Base-by-base conservation (phyloP, 176 grass and related monocot species). In the Juncus effusus region DNA sequence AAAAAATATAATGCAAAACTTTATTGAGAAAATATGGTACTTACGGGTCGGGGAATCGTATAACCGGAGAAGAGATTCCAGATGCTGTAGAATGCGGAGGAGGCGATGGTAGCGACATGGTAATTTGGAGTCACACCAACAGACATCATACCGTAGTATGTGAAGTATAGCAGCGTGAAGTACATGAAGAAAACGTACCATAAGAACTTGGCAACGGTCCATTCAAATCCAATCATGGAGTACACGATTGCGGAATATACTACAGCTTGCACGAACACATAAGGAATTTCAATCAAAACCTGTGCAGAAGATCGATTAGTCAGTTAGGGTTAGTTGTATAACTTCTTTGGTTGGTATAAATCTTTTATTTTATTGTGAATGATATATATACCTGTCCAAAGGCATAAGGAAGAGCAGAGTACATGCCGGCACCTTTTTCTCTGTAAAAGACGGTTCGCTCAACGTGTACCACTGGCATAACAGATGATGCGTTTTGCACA, bases 381-480 rank as follows among this genome's bases (percentile, higher is more conserved):
- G 12, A 61, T 73, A 16, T 16, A 70, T 60, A 84, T 76, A 92
- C 94, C 77, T 97, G 94, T 61, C 80, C 94, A 65, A 97, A 97
- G 67, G 94, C 94, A 59, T 97, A 97, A 13, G 94, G 85, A 62
- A 97, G 84, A 54, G 94, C 94, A 11, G 85, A 92, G 36, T 92
- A 97, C 94, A 97, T 80, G 35, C 88, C 94, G 0, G 93, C 94
- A 19, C 82, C 94, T 82, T 77, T 84, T 76, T 97, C 94, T 67
- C 94, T 84, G 56, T 97, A 97, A 59, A 97, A 97, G 40, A 97
- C 94, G 0, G 82, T 89, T 44, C 94, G 60, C 78, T 92, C 94
- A 39, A 97, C 79, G 0, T 85, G 75, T 51, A 97, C 88, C 47
- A 92, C 75, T 40, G 94, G 94, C 61, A 89, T 88, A 74, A 92